A percentile compares a stretch with the other conserved stretches of the same genome.
Conservation (phyloP, 2,329 filamentous ascomycete species). For the Macroventuria anomochaeta region DNA sequence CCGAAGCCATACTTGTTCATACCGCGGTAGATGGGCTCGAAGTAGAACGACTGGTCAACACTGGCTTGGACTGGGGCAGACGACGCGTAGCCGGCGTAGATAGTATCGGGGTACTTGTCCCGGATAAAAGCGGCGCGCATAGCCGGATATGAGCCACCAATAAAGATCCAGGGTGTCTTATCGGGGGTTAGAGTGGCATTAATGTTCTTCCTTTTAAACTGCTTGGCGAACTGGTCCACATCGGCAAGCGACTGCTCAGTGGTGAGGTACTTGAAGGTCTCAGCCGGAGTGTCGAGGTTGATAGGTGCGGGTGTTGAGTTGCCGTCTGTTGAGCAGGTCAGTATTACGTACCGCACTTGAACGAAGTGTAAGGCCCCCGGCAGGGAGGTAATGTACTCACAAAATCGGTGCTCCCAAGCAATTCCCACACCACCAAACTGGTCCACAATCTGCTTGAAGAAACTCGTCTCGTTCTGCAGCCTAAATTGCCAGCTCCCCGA, state of each 20-base stretch:
- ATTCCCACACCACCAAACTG: constrained; percentile 48
- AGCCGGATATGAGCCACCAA: constrained; percentile 48
- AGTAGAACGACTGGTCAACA: constrained; percentile 60
- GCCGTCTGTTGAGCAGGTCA: constrained; percentile 40
- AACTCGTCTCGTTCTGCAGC: constrained; percentile 39
- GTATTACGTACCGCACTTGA: too few relatives aligned
- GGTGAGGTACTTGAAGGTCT: constrained; percentile 47
- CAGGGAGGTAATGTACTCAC: constrained; percentile 18
- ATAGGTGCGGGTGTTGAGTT: constrained; percentile 47
- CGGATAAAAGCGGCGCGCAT: constrained; percentile 51
- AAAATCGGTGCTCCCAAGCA: constrained; percentile 52
- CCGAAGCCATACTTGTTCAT: constrained; percentile 51
- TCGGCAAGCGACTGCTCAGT: constrained; percentile 53
- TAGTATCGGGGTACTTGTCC: constrained; percentile 48
- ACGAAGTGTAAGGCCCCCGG: too few relatives aligned
- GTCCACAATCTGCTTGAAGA: constrained; percentile 47
- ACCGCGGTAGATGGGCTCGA: constrained; percentile 57
- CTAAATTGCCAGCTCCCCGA: constrained; percentile 30
- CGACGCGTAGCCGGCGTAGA: constrained; percentile 46
- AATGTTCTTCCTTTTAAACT: constrained; percentile 48
- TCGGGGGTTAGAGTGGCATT: constrained; percentile 44
- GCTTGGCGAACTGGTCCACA: constrained; percentile 49
- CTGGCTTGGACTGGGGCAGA: constrained; percentile 54
- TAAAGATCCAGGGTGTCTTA: constrained; percentile 48
- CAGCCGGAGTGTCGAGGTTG: constrained; percentile 39